These are phyloP conservation scores for Cucurbita moschata DNA, from an alignment of 306 rosid genomes.

Conservation along the genomic window DNA sequence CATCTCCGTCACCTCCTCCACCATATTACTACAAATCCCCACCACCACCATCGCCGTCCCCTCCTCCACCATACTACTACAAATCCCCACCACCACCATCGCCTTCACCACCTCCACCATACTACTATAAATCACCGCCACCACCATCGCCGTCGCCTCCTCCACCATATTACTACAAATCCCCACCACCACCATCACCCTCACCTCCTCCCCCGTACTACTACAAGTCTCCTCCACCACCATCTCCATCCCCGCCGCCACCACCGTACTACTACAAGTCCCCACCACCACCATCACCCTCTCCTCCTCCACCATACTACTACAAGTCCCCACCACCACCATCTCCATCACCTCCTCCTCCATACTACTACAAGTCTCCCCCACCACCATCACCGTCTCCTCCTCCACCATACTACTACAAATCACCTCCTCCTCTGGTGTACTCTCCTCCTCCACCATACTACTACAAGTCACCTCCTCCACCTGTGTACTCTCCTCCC, in stretches of 20 bases:
- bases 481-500: too few species aligned
- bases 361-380: slow-evolving; percentile 8
- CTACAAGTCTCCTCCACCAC: slow-evolving; percentile 20
- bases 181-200: slow-evolving; percentile 1
- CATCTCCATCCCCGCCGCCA: not conserved
- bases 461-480: too few species aligned
- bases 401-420: not conserved
- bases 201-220: not conserved
- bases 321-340: slow-evolving; percentile 61
- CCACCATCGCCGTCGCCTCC: not conserved
- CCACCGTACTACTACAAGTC: slow-evolving; percentile 14
- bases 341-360: not conserved
- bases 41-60: not conserved
- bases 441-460: too few species aligned
- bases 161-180: slow-evolving; percentile 13
- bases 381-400: slow-evolving; percentile 24
- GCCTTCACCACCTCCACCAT: slow-evolving; percentile 11
- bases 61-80: slow-evolving; percentile 14
- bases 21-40: slow-evolving; percentile 18
- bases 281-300: slow-evolving; percentile 3
- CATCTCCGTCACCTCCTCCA: not conserved
- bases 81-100: slow-evolving; percentile 34
- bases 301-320: slow-evolving; percentile 13
- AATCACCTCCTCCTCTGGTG: not conserved
- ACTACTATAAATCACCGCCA: slow-evolving; percentile 1